Evolutionary conservation across 176 grass and related monocot genomes (phyloP).

Genomic region (Hsuehochloa calcarea): DNA sequence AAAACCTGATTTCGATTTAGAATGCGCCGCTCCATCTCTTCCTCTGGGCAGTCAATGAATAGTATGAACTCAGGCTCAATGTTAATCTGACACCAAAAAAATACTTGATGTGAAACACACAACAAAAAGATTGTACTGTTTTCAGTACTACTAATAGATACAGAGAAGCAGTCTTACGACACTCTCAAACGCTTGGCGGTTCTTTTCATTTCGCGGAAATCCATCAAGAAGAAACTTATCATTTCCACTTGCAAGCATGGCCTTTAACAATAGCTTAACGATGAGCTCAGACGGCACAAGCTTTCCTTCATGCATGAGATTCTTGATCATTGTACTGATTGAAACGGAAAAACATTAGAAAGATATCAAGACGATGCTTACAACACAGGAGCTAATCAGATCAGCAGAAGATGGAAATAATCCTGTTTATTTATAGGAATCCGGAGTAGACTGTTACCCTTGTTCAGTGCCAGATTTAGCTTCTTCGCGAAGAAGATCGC

Average conservation of each 20-base stretch:
- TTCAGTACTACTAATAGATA: not conserved
- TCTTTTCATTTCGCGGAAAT: conserved; percentile 75
- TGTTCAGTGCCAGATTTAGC: conserved; percentile 48
- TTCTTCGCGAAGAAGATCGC: conserved; percentile 64
- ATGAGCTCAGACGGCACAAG: conserved; percentile 55
- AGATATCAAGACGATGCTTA: not conserved
- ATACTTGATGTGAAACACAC: conserved; percentile 4
- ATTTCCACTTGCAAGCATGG: conserved; percentile 69
- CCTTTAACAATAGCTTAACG: conserved; percentile 59
- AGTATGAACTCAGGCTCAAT: conserved; percentile 69
- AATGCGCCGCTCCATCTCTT: conserved; percentile 56
- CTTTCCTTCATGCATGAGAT: conserved; percentile 79
- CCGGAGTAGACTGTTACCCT: conserved; percentile 33
- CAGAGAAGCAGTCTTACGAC: conserved; percentile 41
- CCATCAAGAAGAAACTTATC: conserved; percentile 89
- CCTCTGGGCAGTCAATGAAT: conserved; percentile 65
- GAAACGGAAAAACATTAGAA: conserved; percentile 18
- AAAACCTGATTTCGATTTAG: conserved; percentile 55
- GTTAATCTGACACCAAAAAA: conserved; percentile 40
- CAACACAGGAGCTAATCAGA: not conserved
- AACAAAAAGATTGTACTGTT: not conserved
- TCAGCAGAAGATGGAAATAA: not conserved
- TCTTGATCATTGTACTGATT: conserved; percentile 61
- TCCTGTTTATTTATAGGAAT: not conserved
- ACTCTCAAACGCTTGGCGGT: conserved; percentile 51